Evolutionary conservation across 352 stramenopile genomes (phyloP), one percentile per base, ranked within the genome.

Genomic region (Hyaloperonospora brassicae): DNA sequence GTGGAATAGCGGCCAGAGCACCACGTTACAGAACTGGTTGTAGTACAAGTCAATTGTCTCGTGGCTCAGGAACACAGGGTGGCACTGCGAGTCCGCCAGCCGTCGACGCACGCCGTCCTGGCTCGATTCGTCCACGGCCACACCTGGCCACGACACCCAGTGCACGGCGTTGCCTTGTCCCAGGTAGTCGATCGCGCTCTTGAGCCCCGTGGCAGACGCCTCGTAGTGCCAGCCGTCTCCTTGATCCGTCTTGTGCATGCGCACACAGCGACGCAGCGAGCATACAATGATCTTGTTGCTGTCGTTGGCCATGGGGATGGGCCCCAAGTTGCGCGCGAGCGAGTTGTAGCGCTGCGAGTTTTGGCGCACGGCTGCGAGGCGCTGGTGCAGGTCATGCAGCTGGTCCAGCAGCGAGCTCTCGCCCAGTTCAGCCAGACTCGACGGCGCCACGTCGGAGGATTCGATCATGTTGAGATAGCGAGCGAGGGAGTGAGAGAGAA

Each of bases 1-100:
- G 59, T 96, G 87, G 55, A 96, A 95, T 0, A 96, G 72, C 49
- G 86, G 87, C 87, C 87, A 96, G 3, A 96, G 66, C 48, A 95
- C 83, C 47, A 87, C 84, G 52, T 95, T 95, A 68, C 84, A 95
- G 40, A 96, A 93, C 61, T 92, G 62, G 42, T 87, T 95, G 65
- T 95, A 84, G 58, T 89, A 95, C 41, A 91, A 66, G 35, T 95
- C 82, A 31, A 92, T 61, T 39, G 82, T 72, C 31, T 95, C 81
- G 17, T 57, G 64, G n/a, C 61, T 61, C 13, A 96, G 57, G 49
- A 95, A 96, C 1, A 96, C 84, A 0, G 87, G 86, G 25, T 80
- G 79, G 55, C 83, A 95, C 24, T 96, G 84, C 48, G 76, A 51
- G 63, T 93, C 76, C 14, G 94, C 73, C 30, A 96, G 73, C 25